Evolutionary conservation across 768 basidiomycete genomes (phyloP).

Genomic region (Kwoniella mangroviensis): DNA sequence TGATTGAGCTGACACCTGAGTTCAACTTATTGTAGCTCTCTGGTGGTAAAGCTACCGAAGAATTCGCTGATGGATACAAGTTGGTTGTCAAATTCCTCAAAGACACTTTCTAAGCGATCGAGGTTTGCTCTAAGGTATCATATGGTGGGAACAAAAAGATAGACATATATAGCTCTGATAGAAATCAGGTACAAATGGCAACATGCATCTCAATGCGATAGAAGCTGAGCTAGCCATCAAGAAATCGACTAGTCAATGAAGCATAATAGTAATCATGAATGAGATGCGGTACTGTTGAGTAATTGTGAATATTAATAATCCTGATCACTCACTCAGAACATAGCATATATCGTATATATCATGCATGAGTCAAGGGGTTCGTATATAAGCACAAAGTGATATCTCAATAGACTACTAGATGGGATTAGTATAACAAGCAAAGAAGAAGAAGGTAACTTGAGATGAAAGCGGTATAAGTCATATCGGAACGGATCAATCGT

Average conservation of each 20-base stretch:
- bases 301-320: too few relatives aligned
- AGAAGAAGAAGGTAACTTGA: neutral
- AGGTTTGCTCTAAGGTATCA: too few relatives aligned
- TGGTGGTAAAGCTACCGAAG: constrained; percentile 21
- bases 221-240: too few relatives aligned
- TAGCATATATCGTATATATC: neutral
- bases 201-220: too few relatives aligned
- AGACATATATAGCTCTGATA: too few relatives aligned
- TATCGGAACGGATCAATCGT: too few relatives aligned
- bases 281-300: too few relatives aligned
- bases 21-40: constrained; percentile 8
- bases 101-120: constrained; percentile 13
- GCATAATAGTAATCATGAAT: neutral
- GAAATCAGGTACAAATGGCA: too few relatives aligned
- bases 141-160: too few relatives aligned
- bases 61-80: constrained; percentile 23
- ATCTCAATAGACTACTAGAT: neutral
- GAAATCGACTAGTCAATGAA: too few relatives aligned
- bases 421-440: neutral
- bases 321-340: too few relatives aligned
- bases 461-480: neutral
- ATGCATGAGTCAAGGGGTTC: neutral
- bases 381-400: constrained; percentile 6
- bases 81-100: constrained; percentile 33
- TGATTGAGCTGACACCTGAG: neutral